These are phyloP conservation scores for Pyrenula massariospora DNA, from an alignment of 495 filamentous ascomycete species.

Conservation along the genomic window DNA sequence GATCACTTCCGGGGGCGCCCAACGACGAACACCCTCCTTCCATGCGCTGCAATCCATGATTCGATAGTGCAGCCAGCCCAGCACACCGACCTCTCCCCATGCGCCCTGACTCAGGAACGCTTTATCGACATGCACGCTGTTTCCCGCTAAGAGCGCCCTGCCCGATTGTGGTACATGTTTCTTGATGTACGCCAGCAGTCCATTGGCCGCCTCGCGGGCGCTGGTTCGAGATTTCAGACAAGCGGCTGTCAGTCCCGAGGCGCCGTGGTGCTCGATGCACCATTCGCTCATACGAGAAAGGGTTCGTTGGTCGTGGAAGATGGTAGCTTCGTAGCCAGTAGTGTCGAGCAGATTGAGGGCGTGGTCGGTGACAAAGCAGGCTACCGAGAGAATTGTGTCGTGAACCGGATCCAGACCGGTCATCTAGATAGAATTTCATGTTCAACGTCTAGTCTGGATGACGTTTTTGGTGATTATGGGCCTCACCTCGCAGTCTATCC, in stretches of 20 bases:
- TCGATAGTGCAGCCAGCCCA: constrained; percentile 74
- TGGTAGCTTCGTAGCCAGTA: constrained; percentile 65
- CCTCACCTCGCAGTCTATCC: constrained; percentile 81
- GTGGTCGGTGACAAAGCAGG: constrained; percentile 80
- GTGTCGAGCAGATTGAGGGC: constrained; percentile 66
- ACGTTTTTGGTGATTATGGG: constrained; percentile 3
- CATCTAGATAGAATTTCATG: too few relatives aligned
- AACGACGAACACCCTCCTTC: constrained; percentile 78
- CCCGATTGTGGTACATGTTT: constrained; percentile 50
- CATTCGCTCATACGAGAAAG: constrained; percentile 70
- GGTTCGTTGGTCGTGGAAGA: constrained; percentile 59
- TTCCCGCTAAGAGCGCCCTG: constrained; percentile 70
- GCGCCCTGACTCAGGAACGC: constrained; percentile 67
- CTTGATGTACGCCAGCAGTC: constrained; percentile 67
- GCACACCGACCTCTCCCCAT: constrained; percentile 45
- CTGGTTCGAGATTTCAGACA: constrained; percentile 65
- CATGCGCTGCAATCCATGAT: constrained; percentile 84
- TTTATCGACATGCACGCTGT: constrained; percentile 82
- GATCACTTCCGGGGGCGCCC: constrained; percentile 54
- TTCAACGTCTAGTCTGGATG: too few relatives aligned
- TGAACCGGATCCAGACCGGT: constrained; percentile 71
- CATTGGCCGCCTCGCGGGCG: constrained; percentile 56
- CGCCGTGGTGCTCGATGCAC: constrained; percentile 52
- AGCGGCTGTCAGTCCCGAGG: constrained; percentile 68
- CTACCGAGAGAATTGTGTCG: constrained; percentile 85